A percentile compares a stretch with the other conserved stretches of the same genome.
phyloP scores from a whole-genome alignment of 1,139 yeast genomes.

The Protomyces gravidus region DNA sequence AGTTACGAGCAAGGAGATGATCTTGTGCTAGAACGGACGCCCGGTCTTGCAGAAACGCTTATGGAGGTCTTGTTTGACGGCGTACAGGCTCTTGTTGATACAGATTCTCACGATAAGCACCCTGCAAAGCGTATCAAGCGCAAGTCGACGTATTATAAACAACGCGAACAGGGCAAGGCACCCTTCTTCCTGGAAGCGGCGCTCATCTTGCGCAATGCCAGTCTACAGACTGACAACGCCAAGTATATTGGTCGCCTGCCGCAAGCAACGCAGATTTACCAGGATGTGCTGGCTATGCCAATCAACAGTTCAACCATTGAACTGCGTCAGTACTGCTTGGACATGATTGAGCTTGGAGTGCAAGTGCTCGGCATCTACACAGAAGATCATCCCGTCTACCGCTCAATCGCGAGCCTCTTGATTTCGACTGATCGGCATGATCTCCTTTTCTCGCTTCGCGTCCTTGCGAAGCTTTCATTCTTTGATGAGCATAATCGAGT shows the following conservation, averaged over 20 bases:
- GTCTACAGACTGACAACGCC: constrained; percentile 79
- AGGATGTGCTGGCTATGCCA: constrained; percentile 48
- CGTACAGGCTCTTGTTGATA: not conserved
- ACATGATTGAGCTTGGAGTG: constrained; percentile 76
- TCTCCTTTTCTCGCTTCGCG: constrained; percentile 43
- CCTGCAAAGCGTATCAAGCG: constrained; percentile 3
- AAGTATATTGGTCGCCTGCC: constrained; percentile 63
- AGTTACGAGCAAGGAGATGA: constrained; percentile 52
- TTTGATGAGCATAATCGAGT: constrained; percentile 41
- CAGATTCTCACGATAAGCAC: not conserved
- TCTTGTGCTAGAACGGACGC: constrained; percentile 50
- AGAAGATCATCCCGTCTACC: constrained; percentile 46
- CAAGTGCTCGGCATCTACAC: constrained; percentile 74
- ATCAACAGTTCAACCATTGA: constrained; percentile 51
- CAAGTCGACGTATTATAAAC: not conserved
- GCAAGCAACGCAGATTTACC: constrained; percentile 41
- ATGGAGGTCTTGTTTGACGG: constrained; percentile 41
- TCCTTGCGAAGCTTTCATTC: constrained; percentile 43
- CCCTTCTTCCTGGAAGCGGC: constrained; percentile 58
- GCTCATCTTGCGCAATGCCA: constrained; percentile 69
- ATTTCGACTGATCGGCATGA: constrained; percentile 41
- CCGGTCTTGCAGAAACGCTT: constrained; percentile 52
- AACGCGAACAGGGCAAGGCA: constrained; percentile 40
- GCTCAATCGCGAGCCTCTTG: constrained; percentile 34
- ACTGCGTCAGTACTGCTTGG: constrained; percentile 64